Evolutionary conservation across 208 protist species (phyloP), one percentile per base, ranked within the genome.

Genomic region (Porcisia hertigi): DNA sequence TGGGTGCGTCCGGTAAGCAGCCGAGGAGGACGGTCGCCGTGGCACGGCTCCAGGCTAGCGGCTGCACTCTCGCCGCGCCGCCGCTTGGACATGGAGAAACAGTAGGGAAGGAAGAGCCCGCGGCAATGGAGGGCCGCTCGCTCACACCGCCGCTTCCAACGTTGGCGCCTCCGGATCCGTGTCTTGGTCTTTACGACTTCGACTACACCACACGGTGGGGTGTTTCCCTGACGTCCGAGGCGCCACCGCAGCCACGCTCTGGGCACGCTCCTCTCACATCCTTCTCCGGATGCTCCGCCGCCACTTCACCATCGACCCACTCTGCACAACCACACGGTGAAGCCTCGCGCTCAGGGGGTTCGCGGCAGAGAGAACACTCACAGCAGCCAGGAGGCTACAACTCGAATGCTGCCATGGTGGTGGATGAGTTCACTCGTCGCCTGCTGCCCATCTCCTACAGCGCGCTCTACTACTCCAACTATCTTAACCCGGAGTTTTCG

Each of bases 401-500:
- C n/a, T 23, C 9, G 1, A 52, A 34, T 66, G 64, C 20, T 39
- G 66, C 25, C 8, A 41, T n/a, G 12, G 43, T 39, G 12, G 49
- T 14, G 12, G 55, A 74, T 45, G 77, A 69, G 20, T 86, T 86
- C 43, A 30, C 34, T 20, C 57, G 57, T 23, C 88, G 85, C 9
- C 79, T 86, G 25, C 71, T 88, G 25, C 73, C 69, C 23, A 55
- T 92, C 45, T 88, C 88, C 2, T 41, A 77, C 67, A 85, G 87
- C 49, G 88, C 88, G 18, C 75, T 89, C 54, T 71, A 71, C 66
- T 69, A 62, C 63, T 89, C 85, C 30, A 85, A 85, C 62, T 83
- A 86, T 36, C 64, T 92, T 4, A 89, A 92, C 76, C 77, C 84
- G 5, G 65, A 89, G 25, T 92, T 92, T 63, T 89, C 83, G 23